Evolutionary conservation across 306 rosid species (phyloP).

Genomic region (Sindora glabra): DNA sequence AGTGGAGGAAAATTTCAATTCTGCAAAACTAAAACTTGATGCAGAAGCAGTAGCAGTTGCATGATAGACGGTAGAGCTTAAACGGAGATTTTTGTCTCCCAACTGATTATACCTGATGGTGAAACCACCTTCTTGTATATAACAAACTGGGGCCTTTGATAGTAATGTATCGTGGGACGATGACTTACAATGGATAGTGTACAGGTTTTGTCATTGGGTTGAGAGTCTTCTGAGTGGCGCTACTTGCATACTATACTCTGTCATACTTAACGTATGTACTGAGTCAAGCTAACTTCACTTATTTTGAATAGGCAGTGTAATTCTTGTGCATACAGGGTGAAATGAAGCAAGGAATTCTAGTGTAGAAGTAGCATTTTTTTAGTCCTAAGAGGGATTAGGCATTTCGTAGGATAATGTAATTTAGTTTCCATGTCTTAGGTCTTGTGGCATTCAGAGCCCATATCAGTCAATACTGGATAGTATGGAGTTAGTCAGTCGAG

Average conservation of each 20-base stretch:
- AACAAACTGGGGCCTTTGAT: conserved; percentile 20
- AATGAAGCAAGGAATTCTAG: too few relatives aligned
- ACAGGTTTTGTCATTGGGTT: conserved; percentile 33
- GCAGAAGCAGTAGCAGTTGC: conserved; percentile 22
- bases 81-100: conserved; percentile 9
- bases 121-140: conserved; percentile 39
- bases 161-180: conserved; percentile 21
- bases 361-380: too few relatives aligned
- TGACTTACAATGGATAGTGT: conserved; percentile 26
- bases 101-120: conserved; percentile 26
- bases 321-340: too few relatives aligned
- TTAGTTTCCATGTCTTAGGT: conserved; percentile 10
- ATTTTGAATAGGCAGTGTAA: too few relatives aligned
- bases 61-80: conserved; percentile 11
- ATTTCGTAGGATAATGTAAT: conserved; percentile 14
- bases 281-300: too few relatives aligned
- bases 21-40: conserved; percentile 29
- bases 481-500: neutral
- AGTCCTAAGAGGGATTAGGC: too few relatives aligned
- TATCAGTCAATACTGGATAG: conserved; percentile 14
- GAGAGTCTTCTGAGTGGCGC: neutral
- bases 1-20: conserved; percentile 21
- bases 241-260: too few relatives aligned
- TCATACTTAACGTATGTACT: too few relatives aligned
- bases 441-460: conserved; percentile 20